Conservation (phyloP, 129 eudicot species). For the Ambrosia artemisiifolia region DNA sequence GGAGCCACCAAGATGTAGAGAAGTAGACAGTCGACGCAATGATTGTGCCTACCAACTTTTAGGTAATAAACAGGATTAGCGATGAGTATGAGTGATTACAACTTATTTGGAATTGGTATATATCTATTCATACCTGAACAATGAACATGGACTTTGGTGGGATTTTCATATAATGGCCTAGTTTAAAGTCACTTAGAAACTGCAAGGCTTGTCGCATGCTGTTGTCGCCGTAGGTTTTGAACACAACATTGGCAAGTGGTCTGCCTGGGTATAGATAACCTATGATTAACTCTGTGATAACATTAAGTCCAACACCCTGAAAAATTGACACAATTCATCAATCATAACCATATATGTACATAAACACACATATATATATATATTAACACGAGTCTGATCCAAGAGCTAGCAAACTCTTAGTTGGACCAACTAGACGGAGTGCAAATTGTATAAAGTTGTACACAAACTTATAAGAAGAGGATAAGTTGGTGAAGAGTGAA, state of each 20-base stretch:
- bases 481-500: no score
- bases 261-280: slow-evolving; percentile 62
- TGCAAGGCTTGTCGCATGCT: slow-evolving; percentile 57
- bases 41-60: slow-evolving; percentile 51
- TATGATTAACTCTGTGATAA: slow-evolving; percentile 56
- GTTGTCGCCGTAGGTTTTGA: slow-evolving; percentile 59
- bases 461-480: no score
- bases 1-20: slow-evolving; percentile 84
- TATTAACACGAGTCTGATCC: no score
- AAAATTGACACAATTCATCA: background rate
- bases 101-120: background rate
- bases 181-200: slow-evolving; percentile 50
- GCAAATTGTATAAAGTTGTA: no score
- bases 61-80: background rate
- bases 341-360: background rate
- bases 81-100: background rate
- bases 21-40: slow-evolving; percentile 54
- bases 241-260: slow-evolving; percentile 65
- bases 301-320: slow-evolving; percentile 53
- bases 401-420: no score
- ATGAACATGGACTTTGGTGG: slow-evolving; percentile 65
- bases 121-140: slow-evolving; percentile 40
- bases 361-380: no score
- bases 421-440: no score
- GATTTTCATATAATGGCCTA: slow-evolving; percentile 63